Evolutionary conservation across 345 rosid genomes (phyloP), one percentile per base, ranked within the genome.

Genomic region (Populus euphratica): DNA sequence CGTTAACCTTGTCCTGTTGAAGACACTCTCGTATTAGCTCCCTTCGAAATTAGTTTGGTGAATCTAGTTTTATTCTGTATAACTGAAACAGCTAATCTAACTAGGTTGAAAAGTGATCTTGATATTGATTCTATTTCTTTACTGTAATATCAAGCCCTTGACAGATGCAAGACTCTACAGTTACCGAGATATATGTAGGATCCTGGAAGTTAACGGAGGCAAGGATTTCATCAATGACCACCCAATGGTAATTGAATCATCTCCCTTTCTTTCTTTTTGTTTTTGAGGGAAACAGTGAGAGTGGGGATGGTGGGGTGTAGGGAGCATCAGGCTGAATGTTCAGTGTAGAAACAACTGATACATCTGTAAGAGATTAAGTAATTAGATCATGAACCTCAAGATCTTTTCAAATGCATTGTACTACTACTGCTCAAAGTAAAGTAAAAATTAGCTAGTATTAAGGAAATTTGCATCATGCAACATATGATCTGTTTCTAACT

Each of bases 131-230:
- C 13, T 17, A 6, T 52, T 43, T 68, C 31, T 29, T 47, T 70
- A 25, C 62, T 75, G 59, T 52, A 47, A 35, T 78, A 33, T 79
- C 62, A 83, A 90, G 93, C 91, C 91, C 70, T 83, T 90, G 85
- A 86, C 88, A 68, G 90, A 90, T 83, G 90, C 93, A 61, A 87
- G 87, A 79, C 84, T 79, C 10, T 90, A 86, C 41, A 84, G 86
- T 18, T 90, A 90, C 68, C 83, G 89, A 47, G 91, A 88, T 77
- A 90, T 90, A 43, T 88, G 93, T 84, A 87, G 93, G 83, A 85
- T 90, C 69, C 83, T 90, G 11, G 90, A 90, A 88, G 93, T 87
- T 25, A 88, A 87, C 73, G 90, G 91, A 14, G 88, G 91, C 75
- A 76, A 84, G 79, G 90, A 88, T 41, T 83, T 84, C 66, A 74